Evolutionary conservation across 2,329 filamentous ascomycete species (phyloP).

Genomic region (Xylariaceae sp.): DNA sequence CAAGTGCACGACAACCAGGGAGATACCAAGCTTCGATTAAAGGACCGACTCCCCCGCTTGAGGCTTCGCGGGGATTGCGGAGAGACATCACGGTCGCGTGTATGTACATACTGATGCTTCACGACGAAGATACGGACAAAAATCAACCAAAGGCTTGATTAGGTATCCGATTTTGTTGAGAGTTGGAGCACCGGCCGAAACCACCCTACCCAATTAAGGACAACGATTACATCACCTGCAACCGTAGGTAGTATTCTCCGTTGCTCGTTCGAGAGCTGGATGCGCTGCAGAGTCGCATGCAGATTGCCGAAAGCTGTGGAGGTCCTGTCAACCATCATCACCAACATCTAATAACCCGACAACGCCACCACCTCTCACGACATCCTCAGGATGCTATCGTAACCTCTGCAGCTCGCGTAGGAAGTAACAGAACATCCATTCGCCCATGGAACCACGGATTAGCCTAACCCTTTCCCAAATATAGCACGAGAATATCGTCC

Average conservation of each 20-base stretch:
- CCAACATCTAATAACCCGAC: background rate
- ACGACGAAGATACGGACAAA: background rate
- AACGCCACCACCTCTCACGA: background rate
- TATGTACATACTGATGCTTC: background rate
- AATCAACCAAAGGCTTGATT: background rate
- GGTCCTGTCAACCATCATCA: too few species aligned
- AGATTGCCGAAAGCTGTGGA: background rate
- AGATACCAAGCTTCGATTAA: slow-evolving; percentile 4
- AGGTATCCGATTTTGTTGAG: background rate
- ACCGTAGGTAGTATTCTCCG: background rate
- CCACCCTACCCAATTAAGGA: background rate
- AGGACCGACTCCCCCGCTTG: slow-evolving; percentile 3
- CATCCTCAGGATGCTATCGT: background rate
- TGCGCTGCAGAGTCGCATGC: background rate
- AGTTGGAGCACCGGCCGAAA: background rate
- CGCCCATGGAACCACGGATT: too few species aligned
- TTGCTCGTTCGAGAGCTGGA: background rate
- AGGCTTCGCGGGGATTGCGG: slow-evolving; percentile 2
- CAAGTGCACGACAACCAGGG: slow-evolving; percentile 10
- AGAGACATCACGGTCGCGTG: slow-evolving; percentile 6
- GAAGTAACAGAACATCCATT: too few species aligned
- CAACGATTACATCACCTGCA: background rate
- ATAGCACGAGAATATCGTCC: too few species aligned
- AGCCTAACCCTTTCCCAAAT: too few species aligned
- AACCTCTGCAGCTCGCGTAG: too few species aligned